These are phyloP conservation scores for Yarrowia yakushimensis DNA, from an alignment of 805 yeast genomes.

Conservation along the genomic window DNA sequence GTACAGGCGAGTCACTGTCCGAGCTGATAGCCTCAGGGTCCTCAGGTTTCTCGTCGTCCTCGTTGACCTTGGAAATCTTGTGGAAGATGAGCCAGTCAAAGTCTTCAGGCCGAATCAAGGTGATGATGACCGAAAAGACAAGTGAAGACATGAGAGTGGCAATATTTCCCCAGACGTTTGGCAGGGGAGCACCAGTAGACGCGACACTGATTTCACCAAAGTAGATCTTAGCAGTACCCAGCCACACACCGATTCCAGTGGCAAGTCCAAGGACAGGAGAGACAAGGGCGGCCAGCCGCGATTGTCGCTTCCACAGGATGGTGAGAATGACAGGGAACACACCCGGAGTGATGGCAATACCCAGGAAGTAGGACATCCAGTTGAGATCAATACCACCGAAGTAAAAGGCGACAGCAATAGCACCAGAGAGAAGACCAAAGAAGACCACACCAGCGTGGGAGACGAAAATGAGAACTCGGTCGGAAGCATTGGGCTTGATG, in stretches of 20 bases:
- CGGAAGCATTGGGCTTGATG: slow-evolving; percentile 43
- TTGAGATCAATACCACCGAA: slow-evolving; percentile 84
- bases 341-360: slow-evolving; percentile 54
- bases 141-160: slow-evolving; percentile 34
- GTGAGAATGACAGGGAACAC: slow-evolving; percentile 42
- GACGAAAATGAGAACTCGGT: slow-evolving; percentile 42
- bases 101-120: slow-evolving; percentile 42
- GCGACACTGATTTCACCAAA: slow-evolving; percentile 33
- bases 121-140: slow-evolving; percentile 32
- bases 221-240: slow-evolving; percentile 35
- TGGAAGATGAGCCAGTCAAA: slow-evolving; percentile 38
- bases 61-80: background rate
- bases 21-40: background rate
- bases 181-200: slow-evolving; percentile 29
- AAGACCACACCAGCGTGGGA: slow-evolving; percentile 46
- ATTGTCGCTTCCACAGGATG: slow-evolving; percentile 47
- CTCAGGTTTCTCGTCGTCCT: background rate
- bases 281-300: slow-evolving; percentile 18
- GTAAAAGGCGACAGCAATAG: slow-evolving; percentile 70
- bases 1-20: background rate
- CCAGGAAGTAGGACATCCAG: slow-evolving; percentile 58
- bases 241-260: slow-evolving; percentile 25
- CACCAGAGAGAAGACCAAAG: slow-evolving; percentile 56
- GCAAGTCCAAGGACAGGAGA: slow-evolving; percentile 26
- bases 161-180: slow-evolving; percentile 35